Conservation (phyloP, 495 filamentous ascomycete genomes). For the Saxispiralis lemnorum region DNA sequence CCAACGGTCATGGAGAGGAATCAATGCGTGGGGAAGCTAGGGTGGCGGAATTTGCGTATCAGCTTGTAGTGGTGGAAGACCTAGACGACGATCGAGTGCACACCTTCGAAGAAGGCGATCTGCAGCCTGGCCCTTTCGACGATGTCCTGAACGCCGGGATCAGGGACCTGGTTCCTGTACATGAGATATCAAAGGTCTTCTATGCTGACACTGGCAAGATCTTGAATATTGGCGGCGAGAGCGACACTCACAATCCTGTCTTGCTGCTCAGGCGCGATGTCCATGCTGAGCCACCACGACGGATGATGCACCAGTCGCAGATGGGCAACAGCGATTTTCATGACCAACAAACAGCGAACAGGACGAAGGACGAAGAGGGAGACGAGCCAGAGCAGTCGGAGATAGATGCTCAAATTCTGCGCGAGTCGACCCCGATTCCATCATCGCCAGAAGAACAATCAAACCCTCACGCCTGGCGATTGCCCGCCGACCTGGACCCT, state of each 20-base stretch:
- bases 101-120: slow-evolving; percentile 49
- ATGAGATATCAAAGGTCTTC: slow-evolving; percentile 89
- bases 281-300: slow-evolving; percentile 52
- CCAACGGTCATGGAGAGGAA: not conserved
- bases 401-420: slow-evolving; percentile 49
- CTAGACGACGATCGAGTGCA: slow-evolving; percentile 82
- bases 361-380: not conserved
- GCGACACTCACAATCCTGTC: slow-evolving; percentile 68
- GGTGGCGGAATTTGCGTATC: slow-evolving; percentile 66
- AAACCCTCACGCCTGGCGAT: slow-evolving; percentile 33
- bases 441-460: not conserved
- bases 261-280: slow-evolving; percentile 72
- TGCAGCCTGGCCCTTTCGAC: slow-evolving; percentile 47
- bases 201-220: slow-evolving; percentile 93
- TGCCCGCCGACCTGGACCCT: slow-evolving; percentile 68
- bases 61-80: slow-evolving; percentile 79
- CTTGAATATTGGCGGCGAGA: slow-evolving; percentile 66
- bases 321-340: slow-evolving; percentile 31
- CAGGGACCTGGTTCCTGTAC: slow-evolving; percentile 66
- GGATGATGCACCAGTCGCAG: slow-evolving; percentile 29
- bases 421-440: slow-evolving; percentile 22
- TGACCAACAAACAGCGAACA: not conserved
- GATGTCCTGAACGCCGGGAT: slow-evolving; percentile 60
- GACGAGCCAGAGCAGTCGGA: slow-evolving; percentile 29
- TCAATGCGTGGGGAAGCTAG: slow-evolving; percentile 32